Evolutionary conservation across 257 asterid genomes (phyloP), one percentile per base, ranked within the genome.

Genomic region (Solanum habrochaites): DNA sequence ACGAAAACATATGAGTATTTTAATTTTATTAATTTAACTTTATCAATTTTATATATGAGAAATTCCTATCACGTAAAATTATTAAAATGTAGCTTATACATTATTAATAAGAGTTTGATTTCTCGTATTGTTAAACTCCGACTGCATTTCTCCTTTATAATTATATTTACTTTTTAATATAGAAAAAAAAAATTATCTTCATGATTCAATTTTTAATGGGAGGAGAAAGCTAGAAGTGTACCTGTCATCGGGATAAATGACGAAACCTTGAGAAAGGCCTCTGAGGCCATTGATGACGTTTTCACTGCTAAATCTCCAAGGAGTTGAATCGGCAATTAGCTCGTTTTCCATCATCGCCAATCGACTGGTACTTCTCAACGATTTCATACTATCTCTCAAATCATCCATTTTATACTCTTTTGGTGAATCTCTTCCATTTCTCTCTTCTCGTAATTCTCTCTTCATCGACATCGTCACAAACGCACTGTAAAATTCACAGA

Each of bases 211-310:
- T 20, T 56, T 56, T 7, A 18, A 56, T 56, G 66, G 11, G 25
- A 56, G 70, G 71, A 64, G 72, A 66, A 25, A 25, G 20, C 3
- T 29, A 29, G 56, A 74, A 11, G 69, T 1, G 31, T 86, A 93
- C 98, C 95, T 89, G 93, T 92, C 94, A 8, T 93, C 96, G 1
- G 98, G 98, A 85, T 93, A 90, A 85, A 94, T 91, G 86, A 89
- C 90, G 42, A 86, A 88, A n/a, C 92, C 93, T 32, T 89, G 92
- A 0, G 96, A 93, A 35, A 96, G 89, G 88, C 86, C 96, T 85
- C 71, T 94, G 64, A 94, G 70, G 88, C 96, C 98, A 85, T 90
- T 69, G 87, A 96, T 47, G 80, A 95, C 91, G 23, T 39, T 86
- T 42, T 91, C 92, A 27, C 92, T 86, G 93, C 96, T 94, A 27